Evolutionary conservation across 306 rosid genomes (phyloP).

Genomic region (Trichosanthes truncata): DNA sequence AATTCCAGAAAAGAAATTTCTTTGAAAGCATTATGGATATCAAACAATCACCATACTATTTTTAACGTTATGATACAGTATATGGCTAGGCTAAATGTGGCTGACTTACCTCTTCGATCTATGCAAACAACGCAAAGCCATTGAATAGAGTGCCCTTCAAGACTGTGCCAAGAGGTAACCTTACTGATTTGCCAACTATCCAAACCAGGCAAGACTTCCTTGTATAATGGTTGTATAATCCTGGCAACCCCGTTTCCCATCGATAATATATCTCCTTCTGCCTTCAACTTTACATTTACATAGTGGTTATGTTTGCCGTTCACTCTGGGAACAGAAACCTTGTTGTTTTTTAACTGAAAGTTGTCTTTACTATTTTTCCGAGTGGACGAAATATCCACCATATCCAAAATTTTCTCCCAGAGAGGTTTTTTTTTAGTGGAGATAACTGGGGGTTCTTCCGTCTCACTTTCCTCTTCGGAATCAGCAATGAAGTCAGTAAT

Average conservation of each 20-base stretch:
- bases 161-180: constrained; percentile 84
- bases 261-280: constrained; percentile 48
- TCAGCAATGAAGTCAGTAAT: constrained; percentile 59
- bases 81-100: background rate
- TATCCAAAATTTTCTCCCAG: constrained; percentile 39
- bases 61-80: background rate
- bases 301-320: constrained; percentile 80
- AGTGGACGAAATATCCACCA: constrained; percentile 42
- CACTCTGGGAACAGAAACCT: constrained; percentile 60
- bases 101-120: constrained; percentile 66
- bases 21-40: background rate
- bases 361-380: constrained; percentile 24
- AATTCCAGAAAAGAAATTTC: background rate
- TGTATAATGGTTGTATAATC: constrained; percentile 61
- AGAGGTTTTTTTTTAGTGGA: constrained; percentile 38
- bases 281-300: constrained; percentile 47
- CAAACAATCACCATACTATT: background rate
- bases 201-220: constrained; percentile 85
- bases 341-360: constrained; percentile 40
- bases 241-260: constrained; percentile 54
- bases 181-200: constrained; percentile 81
- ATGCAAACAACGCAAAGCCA: constrained; percentile 79
- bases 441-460: constrained; percentile 42
- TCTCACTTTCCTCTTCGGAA: constrained; percentile 64
- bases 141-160: constrained; percentile 77